Base-by-base conservation (phyloP, 176 grass and related monocot genomes). In the Phoenix dactylifera region DNA sequence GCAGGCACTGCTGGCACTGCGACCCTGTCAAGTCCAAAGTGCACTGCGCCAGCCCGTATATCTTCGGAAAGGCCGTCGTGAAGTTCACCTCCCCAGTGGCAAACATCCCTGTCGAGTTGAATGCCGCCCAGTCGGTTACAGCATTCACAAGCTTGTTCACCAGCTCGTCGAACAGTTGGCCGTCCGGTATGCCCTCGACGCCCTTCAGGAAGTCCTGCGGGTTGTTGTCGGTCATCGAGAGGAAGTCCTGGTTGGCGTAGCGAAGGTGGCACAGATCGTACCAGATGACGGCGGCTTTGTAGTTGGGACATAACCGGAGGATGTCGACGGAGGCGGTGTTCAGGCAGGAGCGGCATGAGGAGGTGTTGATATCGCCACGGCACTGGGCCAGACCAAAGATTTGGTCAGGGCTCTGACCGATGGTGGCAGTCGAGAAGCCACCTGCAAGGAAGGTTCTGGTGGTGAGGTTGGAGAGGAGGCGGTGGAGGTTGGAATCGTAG, bases 41-140 rank as follows among this genome's bases (percentile, higher is more conserved):
- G 78, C 89, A 95, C 85, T 89, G 85, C 48, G 44, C 78, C 20
- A 95, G 62, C 0, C 77, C 84, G 64, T 95, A 89, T 28, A 85
- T 83, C 7, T 71, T 76, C 0, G 88, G 72, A 78, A 68, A 83
- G 48, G 29, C 62, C 76, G 68, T 53, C 3, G 57, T 81, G 53
- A 73, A 64, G 32, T 4, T 58, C 50, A 66, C 29, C 49, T 50
- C 59, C 17, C 15, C 80, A 1, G 80, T 84, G 26, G 50, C 77
- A 50, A 81, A 87, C 22, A 66, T 51, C 28, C 3, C 76, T 15
- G 77, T 75, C 7, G 70, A 72, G 28, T 87, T 71, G 0, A 25
- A 18, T 0, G 74, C 68, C 17, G 84, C 84, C 62, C 75, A 85
- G 4, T 80, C 51, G 6, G 64, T 49, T 2, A 70, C 68, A 6